Evolutionary conservation across 306 rosid genomes (phyloP).

Genomic region (Glycine latifolia): DNA sequence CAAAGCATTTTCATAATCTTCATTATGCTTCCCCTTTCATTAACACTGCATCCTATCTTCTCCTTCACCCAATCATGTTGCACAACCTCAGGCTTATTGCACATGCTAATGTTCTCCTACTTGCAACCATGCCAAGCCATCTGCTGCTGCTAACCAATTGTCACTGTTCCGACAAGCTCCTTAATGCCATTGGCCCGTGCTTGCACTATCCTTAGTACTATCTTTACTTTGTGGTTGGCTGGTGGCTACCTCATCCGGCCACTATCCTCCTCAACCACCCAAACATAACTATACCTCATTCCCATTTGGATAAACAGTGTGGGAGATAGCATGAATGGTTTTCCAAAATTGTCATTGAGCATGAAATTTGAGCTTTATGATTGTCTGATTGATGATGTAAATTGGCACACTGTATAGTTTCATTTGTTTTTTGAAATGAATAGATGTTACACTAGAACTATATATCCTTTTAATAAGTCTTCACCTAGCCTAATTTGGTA

Average conservation of each 20-base stretch:
- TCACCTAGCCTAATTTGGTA: neutral
- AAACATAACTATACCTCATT: neutral
- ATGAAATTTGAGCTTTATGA: neutral
- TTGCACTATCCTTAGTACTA: neutral
- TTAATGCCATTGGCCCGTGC: neutral
- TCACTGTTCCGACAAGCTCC: neutral
- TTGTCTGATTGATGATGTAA: neutral
- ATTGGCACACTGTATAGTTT: neutral
- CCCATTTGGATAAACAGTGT: neutral
- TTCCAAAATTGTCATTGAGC: neutral
- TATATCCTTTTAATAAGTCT: no score
- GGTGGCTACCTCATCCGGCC: neutral
- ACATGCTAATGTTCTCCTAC: neutral
- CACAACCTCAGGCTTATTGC: neutral
- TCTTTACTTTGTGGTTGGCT: neutral
- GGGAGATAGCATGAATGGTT: neutral
- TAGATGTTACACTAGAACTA: no score
- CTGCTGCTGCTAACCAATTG: neutral
- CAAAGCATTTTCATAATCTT: conserved; percentile 6
- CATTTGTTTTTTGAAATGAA: no score
- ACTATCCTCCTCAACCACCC: neutral
- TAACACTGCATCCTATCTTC: neutral
- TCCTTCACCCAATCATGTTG: neutral
- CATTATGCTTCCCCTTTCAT: conserved; percentile 23
- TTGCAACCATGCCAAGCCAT: conserved; percentile 6